These are phyloP conservation scores for Wickerhamomyces subpelliculosus DNA, from an alignment of 805 yeast species.

Conservation along the genomic window DNA sequence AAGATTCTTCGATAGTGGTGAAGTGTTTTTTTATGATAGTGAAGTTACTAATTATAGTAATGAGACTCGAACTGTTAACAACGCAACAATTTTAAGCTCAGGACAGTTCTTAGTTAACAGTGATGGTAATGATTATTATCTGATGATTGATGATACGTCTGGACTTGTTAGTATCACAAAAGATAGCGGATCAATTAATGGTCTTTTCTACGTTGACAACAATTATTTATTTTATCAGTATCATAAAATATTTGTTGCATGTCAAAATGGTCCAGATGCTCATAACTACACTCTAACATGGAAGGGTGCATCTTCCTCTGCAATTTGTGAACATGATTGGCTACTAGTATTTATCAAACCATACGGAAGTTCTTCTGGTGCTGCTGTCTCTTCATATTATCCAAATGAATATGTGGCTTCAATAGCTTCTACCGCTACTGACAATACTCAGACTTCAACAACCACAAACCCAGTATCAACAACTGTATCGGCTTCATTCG, in stretches of 20 bases:
- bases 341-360: constrained; percentile 11
- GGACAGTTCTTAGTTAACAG: constrained; percentile 11
- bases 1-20: constrained; percentile 7
- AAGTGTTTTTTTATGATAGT: constrained; percentile 11
- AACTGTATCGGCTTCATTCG: constrained; percentile 2
- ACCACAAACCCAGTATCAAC: constrained; percentile 1
- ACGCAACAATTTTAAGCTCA: constrained; percentile 5
- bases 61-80: constrained; percentile 4
- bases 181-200: constrained; percentile 6
- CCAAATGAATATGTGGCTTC: constrained; percentile 12
- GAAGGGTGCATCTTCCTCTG: constrained; percentile 18
- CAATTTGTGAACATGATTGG: constrained; percentile 14
- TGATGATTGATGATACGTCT: constrained; percentile 5
- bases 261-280: constrained; percentile 6
- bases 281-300: constrained; percentile 13
- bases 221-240: constrained; percentile 11
- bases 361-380: constrained; percentile 5
- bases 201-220: constrained; percentile 10
- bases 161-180: constrained; percentile 9
- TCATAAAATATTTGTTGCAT: constrained; percentile 17
- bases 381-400: constrained; percentile 6
- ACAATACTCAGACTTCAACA: constrained; percentile 14
- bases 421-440: constrained; percentile 16
- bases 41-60: constrained; percentile 1
- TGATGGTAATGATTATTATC: constrained; percentile 2